A percentile compares a stretch with the other conserved stretches of the same genome.
Conservation (phyloP, 495 filamentous ascomycete species). For the Talaromyces borbonicus region DNA sequence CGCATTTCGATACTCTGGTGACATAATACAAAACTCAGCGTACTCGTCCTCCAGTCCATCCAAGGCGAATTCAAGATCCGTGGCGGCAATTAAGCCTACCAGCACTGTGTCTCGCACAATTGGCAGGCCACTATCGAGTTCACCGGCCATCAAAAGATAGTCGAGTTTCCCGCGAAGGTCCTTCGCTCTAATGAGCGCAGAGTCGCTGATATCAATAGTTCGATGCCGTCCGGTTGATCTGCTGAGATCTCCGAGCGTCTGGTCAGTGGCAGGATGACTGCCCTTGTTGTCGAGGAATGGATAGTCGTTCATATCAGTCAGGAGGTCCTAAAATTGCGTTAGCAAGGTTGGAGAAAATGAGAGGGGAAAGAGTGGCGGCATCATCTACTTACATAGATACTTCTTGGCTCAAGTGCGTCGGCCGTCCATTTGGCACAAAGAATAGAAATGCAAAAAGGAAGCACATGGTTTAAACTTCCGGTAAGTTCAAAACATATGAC, state of each 20-base stretch:
- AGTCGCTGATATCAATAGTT: conserved; percentile 78
- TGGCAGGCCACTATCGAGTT: conserved; percentile 86
- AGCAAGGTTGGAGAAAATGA: no score
- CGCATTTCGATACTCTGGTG: conserved; percentile 40
- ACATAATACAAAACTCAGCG: conserved; percentile 71
- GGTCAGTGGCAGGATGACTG: conserved; percentile 72
- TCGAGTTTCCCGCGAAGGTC: conserved; percentile 73
- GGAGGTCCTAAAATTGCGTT: conserved; percentile 51
- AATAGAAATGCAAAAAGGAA: conserved; percentile 88
- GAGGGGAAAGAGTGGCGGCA: no score
- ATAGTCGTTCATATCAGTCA: conserved; percentile 96
- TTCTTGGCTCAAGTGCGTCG: conserved; percentile 86
- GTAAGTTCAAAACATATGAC: conserved; percentile 96
- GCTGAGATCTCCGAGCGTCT: conserved; percentile 76
- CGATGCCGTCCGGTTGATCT: conserved; percentile 61
- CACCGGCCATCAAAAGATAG: conserved; percentile 70
- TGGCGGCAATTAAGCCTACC: conserved; percentile 84
- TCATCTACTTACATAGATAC: conserved; percentile 85
- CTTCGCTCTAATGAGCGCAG: conserved; percentile 63
- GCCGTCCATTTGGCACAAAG: conserved; percentile 97
- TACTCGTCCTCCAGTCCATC: conserved; percentile 71
- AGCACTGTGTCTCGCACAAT: conserved; percentile 72
- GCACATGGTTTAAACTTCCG: conserved; percentile 85
- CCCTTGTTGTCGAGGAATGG: conserved; percentile 92
- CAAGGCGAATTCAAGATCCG: conserved; percentile 88